Evolutionary conservation across 352 stramenopile genomes (phyloP).

Genomic region (Phytophthora idaei): DNA sequence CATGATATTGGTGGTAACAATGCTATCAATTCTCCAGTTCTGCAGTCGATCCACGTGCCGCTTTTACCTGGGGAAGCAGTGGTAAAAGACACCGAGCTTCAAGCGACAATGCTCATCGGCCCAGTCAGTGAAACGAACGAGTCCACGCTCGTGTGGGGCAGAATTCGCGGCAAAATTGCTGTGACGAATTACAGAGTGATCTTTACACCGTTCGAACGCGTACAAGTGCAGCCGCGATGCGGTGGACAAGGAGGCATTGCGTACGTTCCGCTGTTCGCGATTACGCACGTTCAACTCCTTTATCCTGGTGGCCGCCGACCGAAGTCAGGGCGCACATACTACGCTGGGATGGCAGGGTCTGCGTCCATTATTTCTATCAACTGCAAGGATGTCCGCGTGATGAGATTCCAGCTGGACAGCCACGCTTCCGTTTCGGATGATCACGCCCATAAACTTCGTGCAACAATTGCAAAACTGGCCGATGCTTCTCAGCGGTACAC

Average conservation of each 20-base stretch:
- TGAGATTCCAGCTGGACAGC: conserved; percentile 74
- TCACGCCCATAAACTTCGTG: conserved; percentile 46
- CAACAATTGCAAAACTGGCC: conserved; percentile 56
- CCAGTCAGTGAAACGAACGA: conserved; percentile 65
- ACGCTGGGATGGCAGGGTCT: conserved; percentile 46
- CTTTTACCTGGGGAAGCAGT: conserved; percentile 50
- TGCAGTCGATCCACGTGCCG: conserved; percentile 35
- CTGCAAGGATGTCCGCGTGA: conserved; percentile 82
- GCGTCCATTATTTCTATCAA: conserved; percentile 61
- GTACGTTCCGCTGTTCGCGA: conserved; percentile 81
- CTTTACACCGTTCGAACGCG: conserved; percentile 67
- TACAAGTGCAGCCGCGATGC: conserved; percentile 44
- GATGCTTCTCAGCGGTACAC: conserved; percentile 67
- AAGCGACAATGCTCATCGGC: conserved; percentile 66
- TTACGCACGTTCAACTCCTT: conserved; percentile 63
- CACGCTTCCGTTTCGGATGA: conserved; percentile 59
- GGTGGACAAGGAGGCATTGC: conserved; percentile 48
- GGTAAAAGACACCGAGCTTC: conserved; percentile 49
- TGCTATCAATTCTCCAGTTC: conserved; percentile 16
- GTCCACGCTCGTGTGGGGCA: conserved; percentile 60
- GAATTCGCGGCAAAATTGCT: conserved; percentile 62
- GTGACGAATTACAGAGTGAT: conserved; percentile 85
- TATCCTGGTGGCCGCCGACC: conserved; percentile 62
- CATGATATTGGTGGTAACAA: conserved; percentile 22
- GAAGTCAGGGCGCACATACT: conserved; percentile 58